Percentiles rank a stretch among this genome's conserved stretches.
phyloP scores from a whole-genome alignment of 1,284 basidiomycete species.

The Chondrostereum purpureum region DNA sequence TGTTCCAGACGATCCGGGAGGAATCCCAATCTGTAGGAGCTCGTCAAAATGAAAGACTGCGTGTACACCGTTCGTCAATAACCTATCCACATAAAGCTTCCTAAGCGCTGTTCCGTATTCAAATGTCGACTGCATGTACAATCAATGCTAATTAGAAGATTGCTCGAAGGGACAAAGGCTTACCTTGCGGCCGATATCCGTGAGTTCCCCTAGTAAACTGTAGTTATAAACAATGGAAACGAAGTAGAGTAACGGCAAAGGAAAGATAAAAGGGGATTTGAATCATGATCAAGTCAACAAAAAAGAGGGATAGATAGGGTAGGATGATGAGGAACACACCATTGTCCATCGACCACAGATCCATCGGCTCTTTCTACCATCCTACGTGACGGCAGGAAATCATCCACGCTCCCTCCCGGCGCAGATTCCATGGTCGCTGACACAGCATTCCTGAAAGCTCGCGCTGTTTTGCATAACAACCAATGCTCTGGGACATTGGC shows the following conservation, averaged over 20 bases:
- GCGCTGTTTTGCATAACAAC: slow-evolving; percentile 59
- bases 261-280: slow-evolving; percentile 6
- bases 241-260: background rate
- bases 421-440: slow-evolving; percentile 22
- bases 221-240: background rate
- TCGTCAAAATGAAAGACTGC: too few species aligned
- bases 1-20: slow-evolving; percentile 48
- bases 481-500: slow-evolving; percentile 64
- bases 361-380: slow-evolving; percentile 56
- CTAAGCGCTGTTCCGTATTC: slow-evolving; percentile 58
- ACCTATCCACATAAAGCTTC: slow-evolving; percentile 68
- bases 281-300: slow-evolving; percentile 3
- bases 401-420: slow-evolving; percentile 17
- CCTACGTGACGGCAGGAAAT: slow-evolving; percentile 30
- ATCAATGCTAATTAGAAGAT: slow-evolving; percentile 8
- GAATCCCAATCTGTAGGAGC: slow-evolving; percentile 64
- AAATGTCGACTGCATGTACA: slow-evolving; percentile 56
- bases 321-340: slow-evolving; percentile 37
- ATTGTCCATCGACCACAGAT: slow-evolving; percentile 46
- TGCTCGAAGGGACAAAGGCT: slow-evolving; percentile 7
- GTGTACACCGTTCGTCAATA: slow-evolving; percentile 17
- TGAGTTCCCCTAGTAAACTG: slow-evolving; percentile 74
- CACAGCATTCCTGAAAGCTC: slow-evolving; percentile 47
- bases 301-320: slow-evolving; percentile 6
- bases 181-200: slow-evolving; percentile 69